Conservation (phyloP, 805 yeast genomes). For the Kodamaea leandrae region DNA sequence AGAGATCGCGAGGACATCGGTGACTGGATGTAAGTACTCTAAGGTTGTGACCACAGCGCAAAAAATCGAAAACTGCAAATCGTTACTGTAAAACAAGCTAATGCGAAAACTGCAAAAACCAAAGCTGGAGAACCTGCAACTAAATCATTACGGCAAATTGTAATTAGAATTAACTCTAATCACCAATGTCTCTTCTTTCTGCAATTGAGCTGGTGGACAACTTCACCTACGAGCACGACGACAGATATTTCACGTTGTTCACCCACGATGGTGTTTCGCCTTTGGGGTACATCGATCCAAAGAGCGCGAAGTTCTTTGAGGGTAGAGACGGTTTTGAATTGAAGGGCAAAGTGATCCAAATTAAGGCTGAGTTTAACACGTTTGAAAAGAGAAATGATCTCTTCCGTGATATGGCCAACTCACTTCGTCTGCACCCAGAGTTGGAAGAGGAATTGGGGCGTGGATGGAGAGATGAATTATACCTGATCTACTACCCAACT, state of each 20-base stretch:
- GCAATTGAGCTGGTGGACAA: slow-evolving; percentile 28
- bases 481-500: slow-evolving; percentile 61
- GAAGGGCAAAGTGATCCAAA: slow-evolving; percentile 22
- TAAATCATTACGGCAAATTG: too few species aligned
- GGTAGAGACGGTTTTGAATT: slow-evolving; percentile 10
- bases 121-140: too few species aligned
- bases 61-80: too few species aligned
- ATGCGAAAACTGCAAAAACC: too few species aligned
- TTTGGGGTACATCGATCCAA: slow-evolving; percentile 30
- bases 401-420: slow-evolving; percentile 42
- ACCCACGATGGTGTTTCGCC: slow-evolving; percentile 29
- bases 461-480: slow-evolving; percentile 88
- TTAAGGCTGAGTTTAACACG: slow-evolving; percentile 29
- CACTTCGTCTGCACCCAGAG: slow-evolving; percentile 33
- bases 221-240: slow-evolving; percentile 21
- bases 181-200: slow-evolving; percentile 6
- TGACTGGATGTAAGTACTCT: too few species aligned
- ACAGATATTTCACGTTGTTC: slow-evolving; percentile 21
- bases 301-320: slow-evolving; percentile 23
- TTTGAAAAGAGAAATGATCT: slow-evolving; percentile 40
- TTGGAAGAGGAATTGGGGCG: slow-evolving; percentile 33
- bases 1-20: slow-evolving; percentile 28
- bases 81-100: too few species aligned
- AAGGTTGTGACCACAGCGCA: too few species aligned
- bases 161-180: too few species aligned